Evolutionary conservation across 202 grass and related monocot genomes (phyloP), one percentile per base, ranked within the genome.

Genomic region (Schoenoplectus tabernaemontani): DNA sequence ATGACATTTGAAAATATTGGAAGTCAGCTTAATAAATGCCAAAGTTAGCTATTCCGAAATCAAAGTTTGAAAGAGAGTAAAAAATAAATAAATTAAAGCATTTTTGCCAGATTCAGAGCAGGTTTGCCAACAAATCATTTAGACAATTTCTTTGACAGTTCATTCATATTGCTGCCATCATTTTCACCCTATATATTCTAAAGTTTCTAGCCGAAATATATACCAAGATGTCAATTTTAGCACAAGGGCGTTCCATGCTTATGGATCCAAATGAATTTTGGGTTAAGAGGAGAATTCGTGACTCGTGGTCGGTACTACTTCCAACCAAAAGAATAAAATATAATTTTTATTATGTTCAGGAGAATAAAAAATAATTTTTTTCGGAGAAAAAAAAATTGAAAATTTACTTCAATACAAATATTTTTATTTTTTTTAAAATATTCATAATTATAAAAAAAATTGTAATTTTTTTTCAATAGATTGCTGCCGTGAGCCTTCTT

Each of bases 11-110:
- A 74, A 34, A 74, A 33, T 0, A 44, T 12, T 28, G 26, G 15
- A 74, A 74, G 70, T 74, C 68, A 72, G 68, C 46, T 74, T 46
- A 51, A 54, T 28, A 53, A 34, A 51, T 8, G 43, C 26, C 20
- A 74, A 34, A 17, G 4, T 11, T 9, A 16, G 11, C 23, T 73
- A 50, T 26, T 47, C 17, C 22, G 7, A 72, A 43, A 10, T 50
- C 48, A 13, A 28, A 72, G n/a, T n/a, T n/a, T n/a, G n/a, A n/a
- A n/a, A n/a, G n/a, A 43, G 9, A 19, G n/a, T 68, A 3, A 39
- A 8, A 61, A 41, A 9, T 19, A 17, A 38, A 38, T n/a, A 9
- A 65, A n/a, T n/a, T n/a, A 5, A 64, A 15, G 4, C 3, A 64
- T 3, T 70, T 68, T 43, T 71, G 10, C 43, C 43, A 0, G 3